A percentile compares a stretch with the other conserved stretches of the same genome.
Evolutionary conservation across 208 protist species (phyloP).

Genomic region (Phytomonas sp.): DNA sequence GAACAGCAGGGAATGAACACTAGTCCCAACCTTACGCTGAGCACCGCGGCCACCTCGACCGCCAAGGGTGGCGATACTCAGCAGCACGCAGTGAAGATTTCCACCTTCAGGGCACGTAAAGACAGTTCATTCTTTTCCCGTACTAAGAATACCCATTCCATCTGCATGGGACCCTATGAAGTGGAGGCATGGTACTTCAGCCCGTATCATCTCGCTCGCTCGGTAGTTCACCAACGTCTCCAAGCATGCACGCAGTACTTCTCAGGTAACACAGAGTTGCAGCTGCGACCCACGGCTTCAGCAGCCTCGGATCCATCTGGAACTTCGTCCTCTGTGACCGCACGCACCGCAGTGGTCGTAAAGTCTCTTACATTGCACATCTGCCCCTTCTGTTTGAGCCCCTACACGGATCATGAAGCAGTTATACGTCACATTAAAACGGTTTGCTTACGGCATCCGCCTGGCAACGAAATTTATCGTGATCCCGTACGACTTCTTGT

Average conservation of each 20-base stretch:
- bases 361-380: constrained; percentile 88
- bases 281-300: neutral
- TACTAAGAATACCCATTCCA: constrained; percentile 95
- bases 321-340: neutral
- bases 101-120: constrained; percentile 55
- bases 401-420: constrained; percentile 84
- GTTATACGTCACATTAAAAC: constrained; percentile 74
- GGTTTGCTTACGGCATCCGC: constrained; percentile 86
- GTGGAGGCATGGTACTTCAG: constrained; percentile 98
- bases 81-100: constrained; percentile 53
- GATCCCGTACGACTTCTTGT: constrained; percentile 81
- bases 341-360: constrained; percentile 15
- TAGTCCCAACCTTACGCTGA: neutral
- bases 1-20: neutral
- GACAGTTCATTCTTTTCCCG: constrained; percentile 86
- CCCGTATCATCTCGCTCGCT: constrained; percentile 91
- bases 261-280: constrained; percentile 39
- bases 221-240: constrained; percentile 53
- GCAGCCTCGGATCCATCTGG: neutral
- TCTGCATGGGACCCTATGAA: constrained; percentile 94
- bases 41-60: constrained; percentile 7
- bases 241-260: constrained; percentile 39
- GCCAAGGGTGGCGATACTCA: constrained; percentile 39
- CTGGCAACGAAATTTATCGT: constrained; percentile 83
- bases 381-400: constrained; percentile 97